phyloP scores from a whole-genome alignment of 176 grass and related monocot species.

The Musa schizocarpa region DNA sequence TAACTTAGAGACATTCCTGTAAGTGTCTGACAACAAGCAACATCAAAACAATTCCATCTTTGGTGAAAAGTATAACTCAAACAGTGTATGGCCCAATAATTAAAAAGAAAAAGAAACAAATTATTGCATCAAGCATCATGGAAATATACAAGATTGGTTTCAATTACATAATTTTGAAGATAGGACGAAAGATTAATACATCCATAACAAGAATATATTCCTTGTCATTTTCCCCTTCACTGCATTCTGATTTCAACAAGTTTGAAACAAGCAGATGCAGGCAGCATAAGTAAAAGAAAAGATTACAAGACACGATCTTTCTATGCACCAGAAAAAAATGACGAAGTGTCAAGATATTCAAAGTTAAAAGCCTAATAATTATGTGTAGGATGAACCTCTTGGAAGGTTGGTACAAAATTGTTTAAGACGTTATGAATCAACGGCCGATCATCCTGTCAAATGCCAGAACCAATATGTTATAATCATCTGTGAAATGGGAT shows the following conservation, averaged over 20 bases:
- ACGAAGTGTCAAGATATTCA: neutral
- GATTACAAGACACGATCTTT: neutral
- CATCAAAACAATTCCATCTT: no score
- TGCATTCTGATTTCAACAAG: no score
- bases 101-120: neutral
- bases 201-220: no score
- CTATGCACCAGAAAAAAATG: neutral
- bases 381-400: constrained; percentile 13
- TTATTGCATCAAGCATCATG: no score
- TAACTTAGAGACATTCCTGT: no score
- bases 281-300: no score
- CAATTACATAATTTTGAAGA: no score
- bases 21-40: no score
- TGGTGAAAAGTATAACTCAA: neutral
- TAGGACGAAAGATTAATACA: no score
- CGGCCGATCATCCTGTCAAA: constrained; percentile 18
- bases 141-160: no score
- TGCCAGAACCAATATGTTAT: constrained; percentile 10
- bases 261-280: no score
- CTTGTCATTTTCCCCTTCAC: no score
- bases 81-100: neutral
- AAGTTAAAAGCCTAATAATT: constrained; percentile 5
- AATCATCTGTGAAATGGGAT: neutral
- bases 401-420: constrained; percentile 17
- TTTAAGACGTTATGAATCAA: constrained; percentile 11